Evolutionary conservation across 2,329 filamentous ascomycete genomes (phyloP).

Genomic region (Domatiomyces globalis): DNA sequence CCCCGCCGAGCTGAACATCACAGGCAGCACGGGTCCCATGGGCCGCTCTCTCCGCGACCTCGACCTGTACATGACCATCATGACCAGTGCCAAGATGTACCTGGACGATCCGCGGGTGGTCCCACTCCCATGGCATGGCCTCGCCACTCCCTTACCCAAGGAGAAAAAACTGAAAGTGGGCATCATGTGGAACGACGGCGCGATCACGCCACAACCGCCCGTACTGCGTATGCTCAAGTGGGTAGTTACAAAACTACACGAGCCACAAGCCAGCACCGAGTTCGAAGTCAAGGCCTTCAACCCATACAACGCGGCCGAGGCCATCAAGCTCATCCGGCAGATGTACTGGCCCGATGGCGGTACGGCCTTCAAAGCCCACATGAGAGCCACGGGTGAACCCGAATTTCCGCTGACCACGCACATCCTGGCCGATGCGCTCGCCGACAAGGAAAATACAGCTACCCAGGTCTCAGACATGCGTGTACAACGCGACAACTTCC

Average conservation of each 20-base stretch:
- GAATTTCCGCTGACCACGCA: slow-evolving; percentile 43
- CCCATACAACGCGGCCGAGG: slow-evolving; percentile 35
- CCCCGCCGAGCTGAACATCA: slow-evolving; percentile 22
- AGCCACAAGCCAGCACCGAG: slow-evolving; percentile 28
- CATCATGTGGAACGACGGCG: slow-evolving; percentile 51
- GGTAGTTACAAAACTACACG: slow-evolving; percentile 29
- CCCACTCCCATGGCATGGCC: slow-evolving; percentile 38
- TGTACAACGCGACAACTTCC: slow-evolving; percentile 30
- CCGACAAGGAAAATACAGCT: slow-evolving; percentile 20
- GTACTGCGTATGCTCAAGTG: slow-evolving; percentile 36
- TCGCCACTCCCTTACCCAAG: slow-evolving; percentile 8
- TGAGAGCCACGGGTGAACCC: slow-evolving; percentile 44
- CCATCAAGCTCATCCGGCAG: slow-evolving; percentile 29
- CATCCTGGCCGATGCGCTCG: slow-evolving; percentile 31
- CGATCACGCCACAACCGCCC: slow-evolving; percentile 52
- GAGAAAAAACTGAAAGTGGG: slow-evolving; percentile 37
- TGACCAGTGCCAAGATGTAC: slow-evolving; percentile 37
- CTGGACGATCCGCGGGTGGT: slow-evolving; percentile 36
- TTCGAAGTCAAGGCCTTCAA: slow-evolving; percentile 40
- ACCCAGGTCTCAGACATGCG: slow-evolving; percentile 25
- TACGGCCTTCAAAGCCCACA: slow-evolving; percentile 35
- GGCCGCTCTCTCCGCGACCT: slow-evolving; percentile 38
- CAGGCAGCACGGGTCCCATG: slow-evolving; percentile 40
- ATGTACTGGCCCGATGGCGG: slow-evolving; percentile 49
- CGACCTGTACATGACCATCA: slow-evolving; percentile 29